Base-by-base conservation (phyloP, 495 filamentous ascomycete species). In the Hypoxylon crocopeplum region DNA sequence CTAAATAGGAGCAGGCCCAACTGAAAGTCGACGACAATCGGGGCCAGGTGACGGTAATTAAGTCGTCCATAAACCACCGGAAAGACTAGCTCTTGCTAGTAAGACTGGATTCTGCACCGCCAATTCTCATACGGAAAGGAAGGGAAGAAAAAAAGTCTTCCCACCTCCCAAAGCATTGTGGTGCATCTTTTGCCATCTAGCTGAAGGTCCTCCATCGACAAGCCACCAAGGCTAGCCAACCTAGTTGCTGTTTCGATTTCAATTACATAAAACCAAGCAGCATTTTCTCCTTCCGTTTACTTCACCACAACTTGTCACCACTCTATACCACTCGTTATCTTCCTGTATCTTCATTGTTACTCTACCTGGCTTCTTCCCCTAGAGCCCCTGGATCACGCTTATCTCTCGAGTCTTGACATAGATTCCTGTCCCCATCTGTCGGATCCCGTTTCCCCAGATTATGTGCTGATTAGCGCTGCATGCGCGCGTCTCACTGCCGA, bases 231-330 rank as follows among this genome's bases (percentile, higher is more conserved):
- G 34, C 48, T 33, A 53, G 29, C 59, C 53, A 64, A 41, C 60
- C 60, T 44, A 27, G 48, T 52, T 49, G 34, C 32, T 55, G 42
- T 48, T 39, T 49, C 49, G 64, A 77, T 79, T 81, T 73, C 72
- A 76, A 77, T 81, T 81, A 81, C 78, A 79, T 81, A 79, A 81
- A 79, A 79, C 72, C 74, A 72, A 59, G 48, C 56, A 69, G 61
- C 69, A 68, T 68, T 75, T 71, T 74, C 69, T 71, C 70, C 68
- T 75, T 75, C 71, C 60, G 68, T 73, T 76, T 76, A 77, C 76
- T 70, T 75, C 72, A 73, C 67, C 66, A 61, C 67, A 75, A 71
- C 73, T 69, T 79, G 70, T 71, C 71, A 75, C 68, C 72, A 66
- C 62, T 67, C 69, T 64, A 66, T 68, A 56, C 66, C 41, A 58